Evolutionary conservation across 441 rosid genomes (phyloP), one percentile per base, ranked within the genome.

Genomic region (Theobroma grandiflorum): DNA sequence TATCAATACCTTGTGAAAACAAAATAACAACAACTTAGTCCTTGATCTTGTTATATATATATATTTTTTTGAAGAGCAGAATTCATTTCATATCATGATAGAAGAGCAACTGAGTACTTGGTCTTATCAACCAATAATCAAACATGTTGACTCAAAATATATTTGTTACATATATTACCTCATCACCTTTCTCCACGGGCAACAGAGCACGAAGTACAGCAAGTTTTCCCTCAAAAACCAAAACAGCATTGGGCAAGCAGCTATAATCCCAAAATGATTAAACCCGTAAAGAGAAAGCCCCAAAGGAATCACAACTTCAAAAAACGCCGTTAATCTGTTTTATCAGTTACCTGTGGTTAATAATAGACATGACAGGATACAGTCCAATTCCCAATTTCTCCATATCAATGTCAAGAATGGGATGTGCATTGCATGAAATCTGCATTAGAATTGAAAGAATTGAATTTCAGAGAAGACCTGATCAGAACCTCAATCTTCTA

Each of bases 391-490:
- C 99, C 40, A 90, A 68, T 12, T 97, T 97, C 81, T 93, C 93
- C 78, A 96, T 82, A 87, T 94, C 97, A 84, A 92, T 87, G 81
- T 94, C 97, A 80, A 95, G 90, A 83, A 96, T 92, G 87, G 90
- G 86, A 84, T 94, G 98, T 69, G 98, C 97, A 89, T 96, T 96
- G 90, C 99, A 96, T n/a, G 98, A 90, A 80, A 96, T 89, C 99
- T 96, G 95, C 87, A 80, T 45, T 45, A 45, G 10, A 45, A 45
- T 45, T 10, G 8, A 10, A 45, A 45, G 31, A 26, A 26, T 26
- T 45, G 10, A 72, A 71, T 26, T 55, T 67, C 75, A 74, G 40
- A 47, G 68, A 12, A 45, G 63, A 47, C 50, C 37, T 10, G 11
- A 14, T 62, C 9, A 61, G 11, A 22, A 20, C 7, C 65, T 20